Percentiles rank a stretch among this genome's conserved stretches.
phyloP scores from a whole-genome alignment of 2,329 filamentous ascomycete genomes.

The Alternaria triticimaculans region DNA sequence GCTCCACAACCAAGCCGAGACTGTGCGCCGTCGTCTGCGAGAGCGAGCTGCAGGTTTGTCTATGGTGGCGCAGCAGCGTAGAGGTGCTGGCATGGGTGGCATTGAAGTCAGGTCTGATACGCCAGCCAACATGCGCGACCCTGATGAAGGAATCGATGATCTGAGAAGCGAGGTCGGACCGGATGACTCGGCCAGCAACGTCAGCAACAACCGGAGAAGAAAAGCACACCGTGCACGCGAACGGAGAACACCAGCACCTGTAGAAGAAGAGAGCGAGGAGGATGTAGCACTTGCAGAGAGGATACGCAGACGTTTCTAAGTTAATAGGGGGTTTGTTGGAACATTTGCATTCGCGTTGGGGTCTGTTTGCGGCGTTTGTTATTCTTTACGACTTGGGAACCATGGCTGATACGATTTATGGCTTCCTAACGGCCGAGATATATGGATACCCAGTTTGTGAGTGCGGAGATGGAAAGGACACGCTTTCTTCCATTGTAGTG shows the following conservation, averaged over 20 bases:
- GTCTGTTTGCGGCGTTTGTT: constrained; percentile 8
- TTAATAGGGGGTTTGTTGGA: neutral
- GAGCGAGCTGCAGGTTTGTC: constrained; percentile 82
- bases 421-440: constrained; percentile 28
- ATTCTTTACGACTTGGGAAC: constrained; percentile 5
- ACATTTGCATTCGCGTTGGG: constrained; percentile 12
- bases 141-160: constrained; percentile 49
- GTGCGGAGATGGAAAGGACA: constrained; percentile 2
- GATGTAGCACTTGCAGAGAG: constrained; percentile 35
- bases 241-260: constrained; percentile 73
- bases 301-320: constrained; percentile 34
- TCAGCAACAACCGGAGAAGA: constrained; percentile 72
- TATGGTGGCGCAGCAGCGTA: constrained; percentile 64
- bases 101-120: constrained; percentile 57
- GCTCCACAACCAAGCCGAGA: constrained; percentile 84
- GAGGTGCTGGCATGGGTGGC: constrained; percentile 54
- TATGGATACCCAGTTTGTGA: constrained; percentile 35
- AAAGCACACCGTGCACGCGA: constrained; percentile 72
- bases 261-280: constrained; percentile 61
- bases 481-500: constrained; percentile 1
- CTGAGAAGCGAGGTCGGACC: constrained; percentile 66
- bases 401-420: constrained; percentile 23
- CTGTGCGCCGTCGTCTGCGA: constrained; percentile 77
- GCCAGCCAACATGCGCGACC: constrained; percentile 50
- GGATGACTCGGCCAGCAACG: constrained; percentile 82